A percentile compares a stretch with the other conserved stretches of the same genome.
Evolutionary conservation across 2,329 filamentous ascomycete species (phyloP).

Genomic region (Aspergillus japonicus): DNA sequence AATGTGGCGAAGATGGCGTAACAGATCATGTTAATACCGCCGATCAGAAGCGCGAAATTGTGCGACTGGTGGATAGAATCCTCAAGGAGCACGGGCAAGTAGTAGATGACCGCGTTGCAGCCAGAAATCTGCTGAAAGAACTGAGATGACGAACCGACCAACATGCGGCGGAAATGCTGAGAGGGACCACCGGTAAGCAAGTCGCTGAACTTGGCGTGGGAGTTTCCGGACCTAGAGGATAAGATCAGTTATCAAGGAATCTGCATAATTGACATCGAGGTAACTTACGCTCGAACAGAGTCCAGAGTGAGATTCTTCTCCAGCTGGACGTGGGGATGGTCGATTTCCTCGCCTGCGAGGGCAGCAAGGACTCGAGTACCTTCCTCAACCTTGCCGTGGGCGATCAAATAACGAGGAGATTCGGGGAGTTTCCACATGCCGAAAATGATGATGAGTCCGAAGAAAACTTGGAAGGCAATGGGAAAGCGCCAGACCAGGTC

Average conservation of each 20-base stretch:
- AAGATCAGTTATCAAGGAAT: not conserved
- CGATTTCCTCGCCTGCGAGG: constrained; percentile 12
- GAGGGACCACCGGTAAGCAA: constrained; percentile 17
- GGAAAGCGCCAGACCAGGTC: constrained; percentile 20
- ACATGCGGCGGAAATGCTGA: constrained; percentile 17
- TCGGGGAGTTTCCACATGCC: constrained; percentile 19
- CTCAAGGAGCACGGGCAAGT: constrained; percentile 13
- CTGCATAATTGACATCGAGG: no score
- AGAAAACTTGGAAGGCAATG: constrained; percentile 20
- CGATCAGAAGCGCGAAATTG: constrained; percentile 15
- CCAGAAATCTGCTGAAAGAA: constrained; percentile 18
- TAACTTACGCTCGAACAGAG: constrained; percentile 14
- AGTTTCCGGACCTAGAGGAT: constrained; percentile 4
- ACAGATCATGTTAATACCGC: constrained; percentile 19
- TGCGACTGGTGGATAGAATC: constrained; percentile 14
- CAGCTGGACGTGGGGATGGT: constrained; percentile 11
- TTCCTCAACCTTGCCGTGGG: constrained; percentile 16
- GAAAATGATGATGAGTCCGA: constrained; percentile 19
- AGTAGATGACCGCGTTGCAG: constrained; percentile 21
- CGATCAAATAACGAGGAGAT: constrained; percentile 20
- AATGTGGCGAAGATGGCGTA: constrained; percentile 19
- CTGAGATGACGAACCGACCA: constrained; percentile 15
- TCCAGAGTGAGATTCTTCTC: constrained; percentile 15
- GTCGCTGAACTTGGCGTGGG: constrained; percentile 8
- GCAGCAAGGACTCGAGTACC: constrained; percentile 14